phyloP scores from a whole-genome alignment of 2,329 filamentous ascomycete genomes.

The Ophiocordyceps australis region DNA sequence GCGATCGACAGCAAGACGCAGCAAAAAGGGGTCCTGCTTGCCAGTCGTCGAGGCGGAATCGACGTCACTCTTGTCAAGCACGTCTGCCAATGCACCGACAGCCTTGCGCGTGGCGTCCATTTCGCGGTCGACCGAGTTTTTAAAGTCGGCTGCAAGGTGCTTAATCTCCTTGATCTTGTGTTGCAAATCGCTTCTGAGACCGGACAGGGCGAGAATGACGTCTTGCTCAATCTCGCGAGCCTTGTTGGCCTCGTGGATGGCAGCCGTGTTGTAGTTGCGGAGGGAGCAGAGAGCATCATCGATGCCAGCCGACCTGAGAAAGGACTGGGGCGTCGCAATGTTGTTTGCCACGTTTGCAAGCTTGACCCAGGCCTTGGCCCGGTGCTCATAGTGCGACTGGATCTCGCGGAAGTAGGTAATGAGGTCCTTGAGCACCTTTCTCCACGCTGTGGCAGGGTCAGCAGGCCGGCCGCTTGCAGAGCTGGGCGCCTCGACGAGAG shows the following conservation, averaged over 20 bases:
- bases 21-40: constrained; percentile 82
- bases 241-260: constrained; percentile 68
- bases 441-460: constrained; percentile 49
- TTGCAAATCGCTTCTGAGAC: constrained; percentile 70
- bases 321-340: constrained; percentile 53
- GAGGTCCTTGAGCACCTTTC: constrained; percentile 85
- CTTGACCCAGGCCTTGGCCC: constrained; percentile 66
- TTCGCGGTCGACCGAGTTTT: constrained; percentile 90
- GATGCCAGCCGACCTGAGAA: constrained; percentile 68
- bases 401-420: constrained; percentile 90
- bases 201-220: constrained; percentile 73
- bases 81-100: constrained; percentile 66
- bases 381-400: constrained; percentile 72
- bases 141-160: constrained; percentile 81
- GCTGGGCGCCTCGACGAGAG: not conserved
- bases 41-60: constrained; percentile 57
- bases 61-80: constrained; percentile 59
- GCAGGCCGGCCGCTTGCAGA: not conserved
- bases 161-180: constrained; percentile 99
- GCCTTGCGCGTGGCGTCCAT: constrained; percentile 69
- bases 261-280: constrained; percentile 64
- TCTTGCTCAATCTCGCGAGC: constrained; percentile 82
- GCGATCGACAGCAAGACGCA: constrained; percentile 70
- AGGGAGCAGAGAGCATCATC: constrained; percentile 72
- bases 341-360: constrained; percentile 75